These are phyloP conservation scores for Viola odorata DNA, from an alignment of 345 rosid genomes.

Conservation along the genomic window DNA sequence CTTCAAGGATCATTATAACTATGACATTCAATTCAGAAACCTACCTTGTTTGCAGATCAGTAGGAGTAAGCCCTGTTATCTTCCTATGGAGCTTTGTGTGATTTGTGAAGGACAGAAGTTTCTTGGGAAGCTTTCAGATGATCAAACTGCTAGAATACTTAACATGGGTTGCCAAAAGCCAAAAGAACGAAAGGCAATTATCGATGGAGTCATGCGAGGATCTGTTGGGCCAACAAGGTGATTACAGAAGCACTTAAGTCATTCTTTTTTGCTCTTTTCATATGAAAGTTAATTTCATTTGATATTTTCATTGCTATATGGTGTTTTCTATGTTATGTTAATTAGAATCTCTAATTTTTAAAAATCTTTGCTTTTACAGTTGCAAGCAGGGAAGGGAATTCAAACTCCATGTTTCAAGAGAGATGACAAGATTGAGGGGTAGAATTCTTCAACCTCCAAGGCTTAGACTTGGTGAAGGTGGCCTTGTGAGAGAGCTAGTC, in stretches of 20 bases:
- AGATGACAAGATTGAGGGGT: slow-evolving; percentile 79
- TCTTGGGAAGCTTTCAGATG: slow-evolving; percentile 95
- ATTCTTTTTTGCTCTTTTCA: background rate
- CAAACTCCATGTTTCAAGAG: slow-evolving; percentile 65
- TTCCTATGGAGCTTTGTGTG: slow-evolving; percentile 94
- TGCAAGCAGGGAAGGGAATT: slow-evolving; percentile 67
- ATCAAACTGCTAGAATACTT: slow-evolving; percentile 84
- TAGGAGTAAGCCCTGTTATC: slow-evolving; percentile 89
- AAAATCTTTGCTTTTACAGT: slow-evolving; percentile 36
- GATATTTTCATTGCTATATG: background rate
- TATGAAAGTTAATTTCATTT: background rate
- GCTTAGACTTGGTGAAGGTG: slow-evolving; percentile 79
- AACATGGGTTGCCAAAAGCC: slow-evolving; percentile 94
- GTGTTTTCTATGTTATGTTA: background rate
- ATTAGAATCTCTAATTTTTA: slow-evolving; percentile 6
- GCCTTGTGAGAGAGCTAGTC: slow-evolving; percentile 43
- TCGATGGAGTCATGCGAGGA: slow-evolving; percentile 74
- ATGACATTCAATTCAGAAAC: slow-evolving; percentile 68
- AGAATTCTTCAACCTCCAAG: slow-evolving; percentile 91
- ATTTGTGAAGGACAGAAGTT: slow-evolving; percentile 98
- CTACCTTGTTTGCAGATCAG: slow-evolving; percentile 91
- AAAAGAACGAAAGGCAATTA: slow-evolving; percentile 69
- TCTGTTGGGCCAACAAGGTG: slow-evolving; percentile 91
- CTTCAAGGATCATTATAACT: slow-evolving; percentile 79
- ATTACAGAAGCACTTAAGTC: slow-evolving; percentile 1